Conservation (phyloP, 805 yeast genomes). For the Dipodascus geniculatus region DNA sequence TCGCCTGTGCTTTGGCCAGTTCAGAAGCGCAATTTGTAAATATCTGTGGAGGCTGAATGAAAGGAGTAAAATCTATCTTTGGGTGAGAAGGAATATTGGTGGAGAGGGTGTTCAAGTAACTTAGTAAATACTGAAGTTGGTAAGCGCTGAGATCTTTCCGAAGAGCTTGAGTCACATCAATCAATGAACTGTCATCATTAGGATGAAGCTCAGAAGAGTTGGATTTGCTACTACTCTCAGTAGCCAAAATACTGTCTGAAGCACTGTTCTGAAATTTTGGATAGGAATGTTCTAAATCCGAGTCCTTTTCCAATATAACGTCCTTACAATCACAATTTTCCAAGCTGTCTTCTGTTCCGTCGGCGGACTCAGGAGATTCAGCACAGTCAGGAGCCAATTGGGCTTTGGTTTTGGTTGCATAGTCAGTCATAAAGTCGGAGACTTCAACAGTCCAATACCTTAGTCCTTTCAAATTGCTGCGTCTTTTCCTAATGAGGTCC, state of each 20-base stretch:
- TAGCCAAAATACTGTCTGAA: neutral
- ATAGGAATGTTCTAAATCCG: neutral
- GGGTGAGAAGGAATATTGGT: neutral
- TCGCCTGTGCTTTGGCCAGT: neutral
- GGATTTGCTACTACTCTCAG: neutral
- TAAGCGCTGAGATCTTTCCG: neutral
- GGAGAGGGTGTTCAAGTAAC: neutral
- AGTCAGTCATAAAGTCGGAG: neutral
- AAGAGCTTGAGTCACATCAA: neutral
- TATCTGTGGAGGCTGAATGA: neutral
- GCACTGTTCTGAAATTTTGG: neutral
- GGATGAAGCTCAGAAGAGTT: neutral
- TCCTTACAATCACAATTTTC: no score
- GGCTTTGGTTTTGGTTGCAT: neutral
- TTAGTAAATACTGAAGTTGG: neutral
- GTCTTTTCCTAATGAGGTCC: neutral
- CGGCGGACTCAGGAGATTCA: neutral
- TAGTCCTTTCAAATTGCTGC: neutral
- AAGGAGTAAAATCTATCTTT: neutral
- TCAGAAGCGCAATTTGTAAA: neutral
- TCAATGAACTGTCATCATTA: neutral
- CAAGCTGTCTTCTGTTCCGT: neutral
- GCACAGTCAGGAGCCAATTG: neutral
- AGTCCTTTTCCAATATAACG: neutral
- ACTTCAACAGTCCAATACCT: conserved; percentile 1